A percentile compares a stretch with the other conserved stretches of the same genome.
Conservation (phyloP, 176 grass and related monocot genomes). For the Elymus sibiricus region DNA sequence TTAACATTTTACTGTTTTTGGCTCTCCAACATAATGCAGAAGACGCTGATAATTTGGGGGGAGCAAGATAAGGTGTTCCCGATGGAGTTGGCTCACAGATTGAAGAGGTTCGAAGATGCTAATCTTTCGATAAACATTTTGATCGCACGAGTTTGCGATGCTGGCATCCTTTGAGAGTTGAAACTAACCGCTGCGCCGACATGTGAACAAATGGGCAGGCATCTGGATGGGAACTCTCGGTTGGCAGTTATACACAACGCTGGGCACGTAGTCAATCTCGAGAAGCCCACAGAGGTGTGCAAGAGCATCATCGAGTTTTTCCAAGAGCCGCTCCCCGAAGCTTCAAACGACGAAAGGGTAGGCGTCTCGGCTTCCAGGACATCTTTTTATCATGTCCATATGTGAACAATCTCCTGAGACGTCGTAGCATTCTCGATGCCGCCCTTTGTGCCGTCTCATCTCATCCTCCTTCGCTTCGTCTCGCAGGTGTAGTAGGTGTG, state of each 20-base stretch:
- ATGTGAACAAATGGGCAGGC: conserved; percentile 46
- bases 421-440: not conserved
- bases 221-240: conserved; percentile 64
- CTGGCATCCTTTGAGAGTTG: not conserved
- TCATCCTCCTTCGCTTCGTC: not conserved
- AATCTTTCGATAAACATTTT: not conserved
- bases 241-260: conserved; percentile 71
- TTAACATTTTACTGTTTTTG: not conserved
- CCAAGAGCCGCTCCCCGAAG: conserved; percentile 11
- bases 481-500: not conserved
- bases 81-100: conserved; percentile 85
- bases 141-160: not conserved
- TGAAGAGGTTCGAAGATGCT: conserved; percentile 47
- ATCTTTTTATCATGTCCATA: not conserved
- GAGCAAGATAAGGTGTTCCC: conserved; percentile 87
- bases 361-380: not conserved
- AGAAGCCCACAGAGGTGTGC: conserved; percentile 71
- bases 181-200: not conserved
- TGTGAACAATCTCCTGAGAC: not conserved
- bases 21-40: conserved; percentile 29
- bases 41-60: conserved; percentile 74
- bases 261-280: conserved; percentile 93
- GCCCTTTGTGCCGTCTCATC: too few relatives aligned
- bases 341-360: conserved; percentile 33
- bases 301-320: conserved; percentile 58